Evolutionary conservation across 1,284 basidiomycete species (phyloP).

Genomic region (Agaricales sp.): DNA sequence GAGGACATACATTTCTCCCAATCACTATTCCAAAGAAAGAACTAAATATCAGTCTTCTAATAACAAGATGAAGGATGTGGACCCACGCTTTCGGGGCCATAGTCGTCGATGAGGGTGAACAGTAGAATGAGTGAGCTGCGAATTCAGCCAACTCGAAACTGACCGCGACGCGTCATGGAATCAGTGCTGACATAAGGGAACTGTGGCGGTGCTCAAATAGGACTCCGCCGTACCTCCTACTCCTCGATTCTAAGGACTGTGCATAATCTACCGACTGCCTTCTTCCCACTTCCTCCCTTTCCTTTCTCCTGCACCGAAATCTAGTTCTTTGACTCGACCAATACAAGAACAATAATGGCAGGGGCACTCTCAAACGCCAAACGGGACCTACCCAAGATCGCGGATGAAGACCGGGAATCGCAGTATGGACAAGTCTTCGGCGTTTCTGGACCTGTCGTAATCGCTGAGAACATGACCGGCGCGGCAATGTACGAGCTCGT

Average conservation of each 20-base stretch:
- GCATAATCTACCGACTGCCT: too few species aligned
- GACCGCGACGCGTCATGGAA: not conserved
- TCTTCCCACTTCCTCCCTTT: too few species aligned
- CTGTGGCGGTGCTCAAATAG: not conserved
- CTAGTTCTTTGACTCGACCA: constrained; percentile 4
- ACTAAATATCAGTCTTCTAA: too few species aligned
- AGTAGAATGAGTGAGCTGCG: constrained; percentile 8
- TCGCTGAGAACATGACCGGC: constrained; percentile 94
- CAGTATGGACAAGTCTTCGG: constrained; percentile 88
- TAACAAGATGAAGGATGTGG: constrained; percentile 7
- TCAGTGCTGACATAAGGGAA: not conserved
- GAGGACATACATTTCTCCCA: constrained; percentile 91
- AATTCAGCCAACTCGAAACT: too few species aligned
- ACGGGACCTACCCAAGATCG: constrained; percentile 76
- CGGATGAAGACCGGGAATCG: constrained; percentile 84
- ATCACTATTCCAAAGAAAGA: constrained; percentile 62
- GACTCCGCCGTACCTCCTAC: not conserved
- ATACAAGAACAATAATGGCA: constrained; percentile 57
- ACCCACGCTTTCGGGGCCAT: constrained; percentile 82
- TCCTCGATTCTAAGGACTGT: too few species aligned
- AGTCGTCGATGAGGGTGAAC: constrained; percentile 15
- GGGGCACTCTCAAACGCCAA: constrained; percentile 89
- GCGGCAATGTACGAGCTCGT: constrained; percentile 97
- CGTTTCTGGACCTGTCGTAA: constrained; percentile 93
- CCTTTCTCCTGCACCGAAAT: not conserved